Percentiles rank a stretch among this genome's conserved stretches.
These are phyloP conservation scores for Solanum chiquidenum DNA, from an alignment of 257 asterid species.

Conservation along the genomic window DNA sequence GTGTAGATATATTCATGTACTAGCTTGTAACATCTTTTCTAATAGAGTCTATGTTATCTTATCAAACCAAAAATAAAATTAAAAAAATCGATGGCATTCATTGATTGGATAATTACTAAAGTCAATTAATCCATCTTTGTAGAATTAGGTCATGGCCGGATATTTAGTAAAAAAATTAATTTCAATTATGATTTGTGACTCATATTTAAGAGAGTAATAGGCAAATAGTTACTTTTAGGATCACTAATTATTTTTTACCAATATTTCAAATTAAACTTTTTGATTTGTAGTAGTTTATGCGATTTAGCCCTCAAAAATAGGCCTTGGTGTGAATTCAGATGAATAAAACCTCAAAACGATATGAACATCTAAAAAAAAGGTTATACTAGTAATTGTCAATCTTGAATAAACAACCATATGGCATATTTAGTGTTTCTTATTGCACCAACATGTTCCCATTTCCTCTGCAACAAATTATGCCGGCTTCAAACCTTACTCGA, in stretches of 20 bases:
- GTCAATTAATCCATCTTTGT: not conserved
- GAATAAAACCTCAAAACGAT: not conserved
- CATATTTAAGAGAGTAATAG: not conserved
- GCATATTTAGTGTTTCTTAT: not conserved
- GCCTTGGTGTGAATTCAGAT: accelerated
- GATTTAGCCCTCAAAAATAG: accelerated
- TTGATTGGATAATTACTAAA: not conserved
- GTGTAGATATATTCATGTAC: not conserved
- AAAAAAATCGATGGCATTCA: too few species aligned
- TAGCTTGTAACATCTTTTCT: not conserved
- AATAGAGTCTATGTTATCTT: not conserved
- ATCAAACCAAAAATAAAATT: not conserved
- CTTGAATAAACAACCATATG: not conserved
- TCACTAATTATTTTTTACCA: not conserved
- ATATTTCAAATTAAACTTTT: not conserved
- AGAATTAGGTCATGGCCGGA: not conserved
- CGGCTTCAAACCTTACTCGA: too few species aligned
- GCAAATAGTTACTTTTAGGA: not conserved
- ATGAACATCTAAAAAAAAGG: accelerated
- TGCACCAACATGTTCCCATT: not conserved
- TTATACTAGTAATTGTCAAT: not conserved
- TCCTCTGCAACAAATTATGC: not conserved
- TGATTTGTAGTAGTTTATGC: too few species aligned
- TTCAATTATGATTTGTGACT: not conserved
- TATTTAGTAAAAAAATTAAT: not conserved